Base-by-base conservation (phyloP, 1,139 yeast genomes). In the Kodamaea sp. region DNA sequence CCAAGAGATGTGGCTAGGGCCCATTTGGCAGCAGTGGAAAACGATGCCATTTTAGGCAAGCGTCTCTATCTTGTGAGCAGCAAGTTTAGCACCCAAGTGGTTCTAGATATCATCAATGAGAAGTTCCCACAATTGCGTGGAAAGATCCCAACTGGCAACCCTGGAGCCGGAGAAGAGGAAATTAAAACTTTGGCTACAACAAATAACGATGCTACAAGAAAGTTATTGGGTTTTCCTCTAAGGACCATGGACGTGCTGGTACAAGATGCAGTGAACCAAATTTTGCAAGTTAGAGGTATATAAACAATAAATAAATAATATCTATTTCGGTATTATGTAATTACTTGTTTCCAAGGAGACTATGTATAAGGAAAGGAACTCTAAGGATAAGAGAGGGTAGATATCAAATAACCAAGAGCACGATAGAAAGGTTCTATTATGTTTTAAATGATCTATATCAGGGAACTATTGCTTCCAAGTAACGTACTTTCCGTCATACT, bases 401-500 rank as follows among this genome's bases (percentile, higher is more conserved):
- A n/a, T n/a, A n/a, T n/a, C n/a, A n/a, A n/a, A n/a, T n/a, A n/a
- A n/a, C n/a, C n/a, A n/a, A n/a, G n/a, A n/a, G n/a, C n/a, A n/a
- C n/a, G n/a, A n/a, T n/a, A n/a, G n/a, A n/a, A n/a, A n/a, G n/a
- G n/a, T n/a, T n/a, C n/a, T n/a, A n/a, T n/a, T n/a, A n/a, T n/a
- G n/a, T n/a, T n/a, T n/a, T n/a, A n/a, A n/a, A n/a, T n/a, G n/a
- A n/a, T n/a, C n/a, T n/a, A n/a, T n/a, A n/a, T n/a, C n/a, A n/a
- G n/a, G n/a, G n/a, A n/a, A n/a, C n/a, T n/a, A n/a, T n/a, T n/a
- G n/a, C n/a, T 48, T 61, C 92, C 92, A 83, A 43, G 82, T 76
- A 20, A 82, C 72, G 45, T 77, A 75, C 46, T 74, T 73, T 34
- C 72, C 62, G 48, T 80, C 83, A 42, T 72, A 73, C 43, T 72